A percentile compares a stretch with the other conserved stretches of the same genome.
These are phyloP conservation scores for Agastache rugosa DNA, from an alignment of 257 asterid species.

Conservation along the genomic window DNA sequence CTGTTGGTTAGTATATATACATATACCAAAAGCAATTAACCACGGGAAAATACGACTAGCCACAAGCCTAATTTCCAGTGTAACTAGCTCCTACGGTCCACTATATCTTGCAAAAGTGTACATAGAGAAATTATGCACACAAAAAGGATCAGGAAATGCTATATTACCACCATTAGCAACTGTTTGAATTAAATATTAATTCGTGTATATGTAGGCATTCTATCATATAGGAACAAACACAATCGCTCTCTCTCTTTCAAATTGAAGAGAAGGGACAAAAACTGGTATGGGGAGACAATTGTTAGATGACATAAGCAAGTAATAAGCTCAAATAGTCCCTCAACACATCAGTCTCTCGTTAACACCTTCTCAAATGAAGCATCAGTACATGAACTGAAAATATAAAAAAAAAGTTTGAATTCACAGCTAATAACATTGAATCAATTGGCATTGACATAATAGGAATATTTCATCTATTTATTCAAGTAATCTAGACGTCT, in stretches of 20 bases:
- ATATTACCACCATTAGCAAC: background rate
- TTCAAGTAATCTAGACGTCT: conserved; percentile 7
- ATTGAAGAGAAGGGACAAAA: background rate
- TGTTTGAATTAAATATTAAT: background rate
- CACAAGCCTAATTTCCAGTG: background rate
- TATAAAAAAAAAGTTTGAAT: no score
- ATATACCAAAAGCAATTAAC: background rate
- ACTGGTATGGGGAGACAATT: background rate
- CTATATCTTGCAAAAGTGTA: no score
- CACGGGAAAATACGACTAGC: background rate
- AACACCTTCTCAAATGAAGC: background rate
- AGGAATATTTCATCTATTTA: background rate
- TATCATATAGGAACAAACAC: background rate
- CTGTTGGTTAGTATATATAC: background rate
- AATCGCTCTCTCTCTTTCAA: background rate
- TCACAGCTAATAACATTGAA: no score
- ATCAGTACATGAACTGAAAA: no score
- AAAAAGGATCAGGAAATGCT: background rate
- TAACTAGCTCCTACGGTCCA: background rate
- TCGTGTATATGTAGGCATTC: background rate
- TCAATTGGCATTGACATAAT: no score
- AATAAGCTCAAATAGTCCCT: background rate
- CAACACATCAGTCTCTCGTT: background rate
- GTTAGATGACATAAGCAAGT: background rate
- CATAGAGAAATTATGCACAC: background rate